Percentiles rank a stretch among this genome's conserved stretches.
Evolutionary conservation across 805 yeast species (phyloP).

Genomic region (Hermanozyma aechmeae): DNA sequence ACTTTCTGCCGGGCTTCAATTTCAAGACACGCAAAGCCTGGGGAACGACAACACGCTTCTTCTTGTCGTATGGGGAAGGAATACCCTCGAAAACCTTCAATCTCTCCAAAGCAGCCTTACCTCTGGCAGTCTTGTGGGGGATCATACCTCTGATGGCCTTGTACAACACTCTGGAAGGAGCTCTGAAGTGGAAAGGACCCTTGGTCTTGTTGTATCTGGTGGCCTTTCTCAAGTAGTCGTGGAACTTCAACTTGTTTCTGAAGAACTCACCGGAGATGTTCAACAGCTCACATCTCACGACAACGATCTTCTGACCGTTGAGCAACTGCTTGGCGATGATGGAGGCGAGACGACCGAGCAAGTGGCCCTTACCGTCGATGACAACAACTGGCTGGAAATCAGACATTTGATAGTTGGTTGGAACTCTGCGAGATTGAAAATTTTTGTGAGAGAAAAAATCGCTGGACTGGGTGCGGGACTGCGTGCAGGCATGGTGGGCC

Average conservation of each 20-base stretch:
- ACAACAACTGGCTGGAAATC: conserved; percentile 95
- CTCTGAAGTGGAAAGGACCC: conserved; percentile 99
- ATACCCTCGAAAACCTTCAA: conserved; percentile 99
- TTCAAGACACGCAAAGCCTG: conserved; percentile 98
- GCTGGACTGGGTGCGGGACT: too few species aligned
- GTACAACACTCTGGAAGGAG: conserved; percentile 99
- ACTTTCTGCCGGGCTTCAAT: conserved; percentile 99
- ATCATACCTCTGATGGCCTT: conserved; percentile 99
- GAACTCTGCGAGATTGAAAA: too few species aligned
- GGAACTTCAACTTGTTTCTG: conserved; percentile 99
- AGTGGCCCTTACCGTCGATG: conserved; percentile 99
- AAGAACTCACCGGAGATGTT: conserved; percentile 99
- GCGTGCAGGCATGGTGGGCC: too few species aligned
- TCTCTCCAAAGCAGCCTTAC: conserved; percentile 99
- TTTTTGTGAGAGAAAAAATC: too few species aligned
- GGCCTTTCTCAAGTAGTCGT: conserved; percentile 98
- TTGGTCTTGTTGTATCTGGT: conserved; percentile 97
- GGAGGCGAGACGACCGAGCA: conserved; percentile 99
- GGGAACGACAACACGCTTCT: conserved; percentile 99
- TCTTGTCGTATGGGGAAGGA: conserved; percentile 99
- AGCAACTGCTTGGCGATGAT: conserved; percentile 96
- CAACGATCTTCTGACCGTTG: conserved; percentile 95
- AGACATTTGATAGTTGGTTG: conserved; percentile 56
- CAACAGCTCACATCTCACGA: conserved; percentile 95
- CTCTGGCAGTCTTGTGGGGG: conserved; percentile 99